Base-by-base conservation (phyloP, 176 grass and related monocot species). In the Raddia guianensis region DNA sequence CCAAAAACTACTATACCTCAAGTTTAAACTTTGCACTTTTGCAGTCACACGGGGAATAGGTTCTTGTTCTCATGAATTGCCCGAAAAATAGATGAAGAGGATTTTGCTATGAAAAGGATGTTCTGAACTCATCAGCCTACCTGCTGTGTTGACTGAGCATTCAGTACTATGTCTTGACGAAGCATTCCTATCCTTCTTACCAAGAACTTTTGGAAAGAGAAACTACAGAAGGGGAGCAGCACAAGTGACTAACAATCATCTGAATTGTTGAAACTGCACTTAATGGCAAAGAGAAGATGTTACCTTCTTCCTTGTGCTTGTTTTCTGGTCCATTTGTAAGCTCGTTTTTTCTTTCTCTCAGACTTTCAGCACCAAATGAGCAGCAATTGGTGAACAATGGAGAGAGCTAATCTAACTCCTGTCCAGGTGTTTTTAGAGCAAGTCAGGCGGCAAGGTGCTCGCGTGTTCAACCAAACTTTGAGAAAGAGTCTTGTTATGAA, bases 251-350 rank as follows among this genome's bases (percentile, higher is more conserved):
- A 12, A 34, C 5, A 12, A 44, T 76, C 53, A 53, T 63, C 35
- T 60, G 11, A 69, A 45, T 15, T 18, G 0, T 63, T 27, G 61
- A 66, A 47, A 53, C 20, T 49, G 49, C 2, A 12, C 9, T 12
- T 3, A 70, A 35, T 9, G 32, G 60, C 63, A 68, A 5, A 67
- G 13, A 81, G 20, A 70, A 16, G 13, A 45, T 46, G 49, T 49
- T 68, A 86, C 86, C 90, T 85, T 88, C 79, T 88, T 87, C 64
- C 66, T 74, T 73, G 49, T 89, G 46, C 18, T 63, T 35, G 35
- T 55, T 70, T 73, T 84, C 54, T 69, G 55, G 35, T 85, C 82
- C 87, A 89, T 85, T 70, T 70, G 55, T 65, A 27, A 32, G 47
- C 35, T 8, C 66, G 44, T 16, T 53, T 71, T 27, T 20, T 72